Base-by-base conservation (phyloP, 495 filamentous ascomycete genomes). In the Lentithecium fluviatile region DNA sequence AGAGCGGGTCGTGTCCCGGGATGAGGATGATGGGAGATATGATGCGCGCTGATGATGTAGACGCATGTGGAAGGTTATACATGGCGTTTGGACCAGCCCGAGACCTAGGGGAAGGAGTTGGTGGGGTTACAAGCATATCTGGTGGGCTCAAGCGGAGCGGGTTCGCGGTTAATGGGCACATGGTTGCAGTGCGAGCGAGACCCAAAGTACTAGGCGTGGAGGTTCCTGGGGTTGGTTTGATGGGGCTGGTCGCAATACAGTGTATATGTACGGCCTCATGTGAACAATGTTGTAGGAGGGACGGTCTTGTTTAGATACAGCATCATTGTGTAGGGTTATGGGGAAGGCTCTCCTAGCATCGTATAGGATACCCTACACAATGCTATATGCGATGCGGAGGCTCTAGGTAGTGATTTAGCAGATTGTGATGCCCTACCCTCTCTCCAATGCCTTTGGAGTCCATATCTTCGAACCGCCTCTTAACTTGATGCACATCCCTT, bases 401-500 rank as follows among this genome's bases (percentile, higher is more conserved):
- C 29, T 32, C 10, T 32, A 32, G 3, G 29, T 4, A 32, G 4
- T 10, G 29, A 10, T 32, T 10, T 32, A 10, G 3, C 3, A 32
- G n/a, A n/a, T n/a, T n/a, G n/a, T n/a, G n/a, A n/a, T n/a, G n/a
- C n/a, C n/a, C n/a, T n/a, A n/a, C n/a, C n/a, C n/a, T n/a, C n/a
- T n/a, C n/a, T n/a, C n/a, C n/a, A n/a, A n/a, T n/a, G n/a, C n/a
- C n/a, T n/a, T n/a, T n/a, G n/a, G n/a, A n/a, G n/a, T n/a, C 51
- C 55, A 57, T 29, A 57, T 8, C 46, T 56, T 55, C 25, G 49
- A 6, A 17, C 19, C 56, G 20, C 62, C 56, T 6, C 57, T 52
- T 8, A 66, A 36, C 47, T 52, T 46, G 1, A 66, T 38, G 50
- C 57, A 61, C n/a, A 66, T 4, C 23, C 51, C 58, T 19, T 60